Percentiles rank a stretch among this genome's conserved stretches.
Conservation (phyloP, 176 grass and related monocot species). For the Zoysia pacifica region DNA sequence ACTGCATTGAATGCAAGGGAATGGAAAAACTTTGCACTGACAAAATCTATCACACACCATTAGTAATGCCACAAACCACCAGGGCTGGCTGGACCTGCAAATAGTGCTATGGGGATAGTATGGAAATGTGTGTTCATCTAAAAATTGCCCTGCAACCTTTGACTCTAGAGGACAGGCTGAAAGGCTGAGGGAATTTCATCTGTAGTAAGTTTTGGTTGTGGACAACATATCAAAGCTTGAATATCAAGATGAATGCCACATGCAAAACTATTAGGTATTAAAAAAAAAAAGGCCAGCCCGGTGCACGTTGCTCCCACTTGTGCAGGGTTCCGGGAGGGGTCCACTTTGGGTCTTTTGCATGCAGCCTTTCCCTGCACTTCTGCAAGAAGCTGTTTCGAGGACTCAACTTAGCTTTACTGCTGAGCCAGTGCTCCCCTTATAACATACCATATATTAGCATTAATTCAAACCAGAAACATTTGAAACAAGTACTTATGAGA, state of each 20-base stretch:
- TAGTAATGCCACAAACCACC: not conserved
- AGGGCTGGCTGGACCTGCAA: not conserved
- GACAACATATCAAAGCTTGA: conserved; percentile 3
- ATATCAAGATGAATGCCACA: not conserved
- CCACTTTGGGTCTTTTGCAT: no score
- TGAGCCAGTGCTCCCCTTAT: not conserved
- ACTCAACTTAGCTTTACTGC: no score
- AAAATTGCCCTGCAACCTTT: not conserved
- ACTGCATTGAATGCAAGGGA: not conserved
- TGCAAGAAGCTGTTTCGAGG: no score
- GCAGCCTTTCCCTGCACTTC: no score
- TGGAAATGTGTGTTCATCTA: conserved; percentile 2
- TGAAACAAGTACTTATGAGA: not conserved
- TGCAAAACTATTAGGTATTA: not conserved
- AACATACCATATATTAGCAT: not conserved
- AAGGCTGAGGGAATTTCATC: not conserved
- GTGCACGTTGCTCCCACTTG: no score
- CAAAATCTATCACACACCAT: not conserved
- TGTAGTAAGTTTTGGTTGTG: not conserved
- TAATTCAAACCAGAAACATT: not conserved
- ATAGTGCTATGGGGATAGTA: not conserved
- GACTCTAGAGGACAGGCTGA: not conserved
- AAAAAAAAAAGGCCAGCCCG: no score
- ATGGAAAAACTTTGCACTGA: not conserved
- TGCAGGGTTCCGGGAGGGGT: no score